A percentile compares a stretch with the other conserved stretches of the same genome.
Conservation (phyloP, 306 rosid species). For the Rosa lucieae region DNA sequence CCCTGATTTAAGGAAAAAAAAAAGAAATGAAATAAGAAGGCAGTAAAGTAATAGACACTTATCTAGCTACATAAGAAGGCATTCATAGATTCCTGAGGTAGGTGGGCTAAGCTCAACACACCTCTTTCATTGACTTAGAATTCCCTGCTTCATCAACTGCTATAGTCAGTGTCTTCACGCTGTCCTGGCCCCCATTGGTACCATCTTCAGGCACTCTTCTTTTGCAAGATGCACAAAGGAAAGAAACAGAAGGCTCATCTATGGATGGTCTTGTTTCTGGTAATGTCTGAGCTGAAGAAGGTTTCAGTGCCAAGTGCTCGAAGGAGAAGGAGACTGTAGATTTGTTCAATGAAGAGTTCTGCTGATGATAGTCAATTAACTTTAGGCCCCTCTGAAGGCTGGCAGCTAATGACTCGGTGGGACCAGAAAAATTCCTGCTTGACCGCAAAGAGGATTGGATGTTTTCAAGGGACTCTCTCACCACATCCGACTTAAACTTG, state of each 20-base stretch:
- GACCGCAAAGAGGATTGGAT: constrained; percentile 56
- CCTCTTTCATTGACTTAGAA: constrained; percentile 29
- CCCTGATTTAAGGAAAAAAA: constrained; percentile 16
- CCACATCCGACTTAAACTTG: constrained; percentile 44
- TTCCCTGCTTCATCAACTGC: constrained; percentile 41
- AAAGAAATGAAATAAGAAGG: not conserved
- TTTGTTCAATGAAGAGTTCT: constrained; percentile 62
- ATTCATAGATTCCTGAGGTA: not conserved
- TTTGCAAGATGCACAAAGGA: constrained; percentile 73
- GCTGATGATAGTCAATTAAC: constrained; percentile 84
- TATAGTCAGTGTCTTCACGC: constrained; percentile 42
- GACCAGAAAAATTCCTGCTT: constrained; percentile 64
- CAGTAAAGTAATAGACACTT: not conserved
- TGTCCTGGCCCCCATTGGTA: constrained; percentile 40
- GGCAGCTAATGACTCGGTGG: constrained; percentile 84
- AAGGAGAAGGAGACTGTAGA: constrained; percentile 84
- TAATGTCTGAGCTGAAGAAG: constrained; percentile 42
- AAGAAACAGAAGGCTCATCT: constrained; percentile 38
- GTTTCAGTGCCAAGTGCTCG: constrained; percentile 59
- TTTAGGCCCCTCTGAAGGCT: constrained; percentile 94
- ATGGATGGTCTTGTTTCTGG: constrained; percentile 37
- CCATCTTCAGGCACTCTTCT: constrained; percentile 38
- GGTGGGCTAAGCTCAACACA: not conserved
- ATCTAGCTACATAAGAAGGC: no score
- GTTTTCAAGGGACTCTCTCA: constrained; percentile 52